Conservation (phyloP, 208 protist species). For the Leishmania mexicana region DNA sequence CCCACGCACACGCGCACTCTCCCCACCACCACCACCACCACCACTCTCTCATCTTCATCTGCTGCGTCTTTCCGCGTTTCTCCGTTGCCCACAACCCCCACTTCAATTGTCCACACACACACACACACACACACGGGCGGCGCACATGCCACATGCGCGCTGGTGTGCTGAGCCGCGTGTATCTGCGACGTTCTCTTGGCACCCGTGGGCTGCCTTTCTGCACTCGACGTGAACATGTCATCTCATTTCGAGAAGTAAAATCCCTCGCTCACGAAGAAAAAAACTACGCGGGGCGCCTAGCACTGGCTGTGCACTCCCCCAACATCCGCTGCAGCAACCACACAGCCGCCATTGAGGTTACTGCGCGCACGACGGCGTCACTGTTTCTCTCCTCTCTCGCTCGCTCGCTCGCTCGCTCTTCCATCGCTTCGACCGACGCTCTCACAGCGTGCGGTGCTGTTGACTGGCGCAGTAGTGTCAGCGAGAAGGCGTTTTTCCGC, state of each 20-base stretch:
- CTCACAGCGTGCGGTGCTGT: not conserved
- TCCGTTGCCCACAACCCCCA: not conserved
- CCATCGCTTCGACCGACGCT: not conserved
- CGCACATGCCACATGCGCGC: not conserved
- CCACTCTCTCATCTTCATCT: not conserved
- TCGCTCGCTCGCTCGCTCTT: too few species aligned
- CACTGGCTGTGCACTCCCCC: not conserved
- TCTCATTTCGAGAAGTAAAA: not conserved
- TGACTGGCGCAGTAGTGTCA: not conserved
- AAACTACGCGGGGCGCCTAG: not conserved
- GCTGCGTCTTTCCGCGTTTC: not conserved
- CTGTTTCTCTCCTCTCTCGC: not conserved
- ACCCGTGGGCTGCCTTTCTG: not conserved
- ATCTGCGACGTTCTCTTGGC: not conserved
- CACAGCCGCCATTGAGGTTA: not conserved
- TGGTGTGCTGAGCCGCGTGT: not conserved
- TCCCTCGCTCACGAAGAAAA: not conserved
- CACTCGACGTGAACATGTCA: not conserved
- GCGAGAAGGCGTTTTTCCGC: not conserved
- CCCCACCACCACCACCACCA: too few species aligned
- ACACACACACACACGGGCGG: too few species aligned
- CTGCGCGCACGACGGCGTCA: not conserved
- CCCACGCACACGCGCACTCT: not conserved
- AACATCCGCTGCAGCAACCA: not conserved
- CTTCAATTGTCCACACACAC: not conserved